Conservation (phyloP, 176 grass and related monocot genomes). For the Dendrocalamus sinicus region DNA sequence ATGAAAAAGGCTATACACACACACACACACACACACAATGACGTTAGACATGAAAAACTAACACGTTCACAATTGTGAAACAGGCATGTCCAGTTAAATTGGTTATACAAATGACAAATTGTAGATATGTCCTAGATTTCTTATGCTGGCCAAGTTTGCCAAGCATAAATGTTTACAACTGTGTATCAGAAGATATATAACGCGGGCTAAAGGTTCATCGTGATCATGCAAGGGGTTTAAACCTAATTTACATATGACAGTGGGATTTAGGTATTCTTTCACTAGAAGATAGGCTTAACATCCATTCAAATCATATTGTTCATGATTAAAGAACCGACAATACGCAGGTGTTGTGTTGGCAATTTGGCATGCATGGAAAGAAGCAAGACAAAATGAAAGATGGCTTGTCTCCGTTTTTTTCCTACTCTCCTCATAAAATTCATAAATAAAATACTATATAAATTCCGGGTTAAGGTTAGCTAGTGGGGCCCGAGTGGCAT, state of each 20-base stretch:
- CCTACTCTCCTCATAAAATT: background rate
- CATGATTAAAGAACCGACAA: background rate
- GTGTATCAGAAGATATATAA: background rate
- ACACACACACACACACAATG: no score
- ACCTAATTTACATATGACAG: background rate
- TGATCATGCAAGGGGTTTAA: background rate
- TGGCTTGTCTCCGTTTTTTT: conserved; percentile 12
- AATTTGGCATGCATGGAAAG: background rate
- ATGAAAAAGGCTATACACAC: no score
- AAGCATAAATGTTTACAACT: background rate
- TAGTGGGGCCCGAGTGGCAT: background rate
- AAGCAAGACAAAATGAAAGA: conserved; percentile 18
- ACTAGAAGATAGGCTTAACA: no score
- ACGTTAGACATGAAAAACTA: no score
- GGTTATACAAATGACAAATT: no score
- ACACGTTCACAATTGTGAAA: no score
- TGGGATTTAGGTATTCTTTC: no score
- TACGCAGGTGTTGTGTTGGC: conserved; percentile 6
- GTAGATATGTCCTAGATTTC: no score
- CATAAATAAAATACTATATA: background rate
- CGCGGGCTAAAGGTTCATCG: background rate
- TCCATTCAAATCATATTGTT: background rate
- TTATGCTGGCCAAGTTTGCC: no score
- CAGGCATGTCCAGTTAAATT: no score
- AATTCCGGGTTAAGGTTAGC: background rate